Evolutionary conservation across 345 rosid genomes (phyloP).

Genomic region (Fremontodendron californicum): DNA sequence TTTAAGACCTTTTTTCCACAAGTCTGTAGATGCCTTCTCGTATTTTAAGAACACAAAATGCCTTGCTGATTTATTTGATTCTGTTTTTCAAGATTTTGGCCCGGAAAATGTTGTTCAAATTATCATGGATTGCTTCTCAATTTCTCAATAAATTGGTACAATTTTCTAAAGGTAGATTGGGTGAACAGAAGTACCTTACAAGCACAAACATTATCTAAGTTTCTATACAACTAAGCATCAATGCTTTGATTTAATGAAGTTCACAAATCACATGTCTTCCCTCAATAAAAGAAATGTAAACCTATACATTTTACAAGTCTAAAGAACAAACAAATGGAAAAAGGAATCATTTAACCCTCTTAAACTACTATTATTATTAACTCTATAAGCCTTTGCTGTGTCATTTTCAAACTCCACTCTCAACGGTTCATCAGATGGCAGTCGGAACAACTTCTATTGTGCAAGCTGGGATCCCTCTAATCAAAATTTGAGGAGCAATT

Average conservation of each 20-base stretch:
- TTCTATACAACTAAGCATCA: conserved; percentile 57
- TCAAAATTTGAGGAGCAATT: neutral
- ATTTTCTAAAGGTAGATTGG: conserved; percentile 85
- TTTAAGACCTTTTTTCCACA: conserved; percentile 75
- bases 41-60: conserved; percentile 64
- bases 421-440: neutral
- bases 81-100: conserved; percentile 73
- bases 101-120: conserved; percentile 79
- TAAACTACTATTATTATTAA: neutral
- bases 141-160: conserved; percentile 79
- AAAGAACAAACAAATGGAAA: neutral
- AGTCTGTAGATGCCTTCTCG: conserved; percentile 78
- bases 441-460: neutral
- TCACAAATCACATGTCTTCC: no score
- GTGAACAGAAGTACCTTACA: conserved; percentile 68
- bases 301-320: neutral
- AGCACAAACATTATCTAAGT: conserved; percentile 68
- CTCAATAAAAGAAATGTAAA: neutral
- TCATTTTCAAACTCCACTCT: neutral
- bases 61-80: conserved; percentile 77
- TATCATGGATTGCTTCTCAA: conserved; percentile 82
- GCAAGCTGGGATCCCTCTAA: neutral
- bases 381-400: neutral
- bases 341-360: neutral
- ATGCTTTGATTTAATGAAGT: conserved; percentile 78